phyloP scores from a whole-genome alignment of 257 asterid genomes.

The Nicotiana tomentosiformis region DNA sequence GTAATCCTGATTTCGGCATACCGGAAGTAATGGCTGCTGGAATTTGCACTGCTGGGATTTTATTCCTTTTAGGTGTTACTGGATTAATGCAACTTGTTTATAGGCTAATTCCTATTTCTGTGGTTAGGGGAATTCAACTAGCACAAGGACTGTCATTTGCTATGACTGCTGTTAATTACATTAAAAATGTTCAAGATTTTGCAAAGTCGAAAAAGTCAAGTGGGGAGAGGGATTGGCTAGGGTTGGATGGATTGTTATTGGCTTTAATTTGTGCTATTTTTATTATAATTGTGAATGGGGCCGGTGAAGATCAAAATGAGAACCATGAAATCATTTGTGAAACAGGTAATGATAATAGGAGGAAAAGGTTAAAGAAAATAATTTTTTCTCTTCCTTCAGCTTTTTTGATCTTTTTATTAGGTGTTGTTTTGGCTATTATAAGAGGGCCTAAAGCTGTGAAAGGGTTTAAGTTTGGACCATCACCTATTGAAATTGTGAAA shows the following conservation, averaged over 20 bases:
- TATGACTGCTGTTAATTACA: constrained; percentile 65
- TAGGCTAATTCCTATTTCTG: constrained; percentile 51
- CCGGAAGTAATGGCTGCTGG: constrained; percentile 88
- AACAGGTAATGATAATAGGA: background rate
- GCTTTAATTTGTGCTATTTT: constrained; percentile 56
- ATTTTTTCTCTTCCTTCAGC: constrained; percentile 62
- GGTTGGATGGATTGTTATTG: constrained; percentile 63
- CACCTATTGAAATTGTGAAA: constrained; percentile 30
- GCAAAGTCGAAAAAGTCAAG: constrained; percentile 40
- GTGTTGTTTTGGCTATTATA: constrained; percentile 45
- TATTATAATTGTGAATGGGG: constrained; percentile 48
- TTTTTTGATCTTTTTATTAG: constrained; percentile 45
- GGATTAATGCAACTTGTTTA: constrained; percentile 65
- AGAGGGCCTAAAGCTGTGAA: constrained; percentile 59
- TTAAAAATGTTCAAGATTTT: constrained; percentile 44
- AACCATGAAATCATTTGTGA: constrained; percentile 11
- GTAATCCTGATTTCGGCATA: constrained; percentile 45
- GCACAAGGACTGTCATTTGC: constrained; percentile 82
- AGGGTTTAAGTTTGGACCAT: constrained; percentile 61
- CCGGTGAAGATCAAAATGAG: constrained; percentile 35
- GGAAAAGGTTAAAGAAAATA: constrained; percentile 19
- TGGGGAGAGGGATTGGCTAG: constrained; percentile 60
- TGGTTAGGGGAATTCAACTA: constrained; percentile 74
- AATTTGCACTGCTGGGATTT: constrained; percentile 53
- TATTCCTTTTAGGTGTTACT: constrained; percentile 48